Conservation (phyloP, 768 basidiomycete species). For the Termitomyces sp. region DNA sequence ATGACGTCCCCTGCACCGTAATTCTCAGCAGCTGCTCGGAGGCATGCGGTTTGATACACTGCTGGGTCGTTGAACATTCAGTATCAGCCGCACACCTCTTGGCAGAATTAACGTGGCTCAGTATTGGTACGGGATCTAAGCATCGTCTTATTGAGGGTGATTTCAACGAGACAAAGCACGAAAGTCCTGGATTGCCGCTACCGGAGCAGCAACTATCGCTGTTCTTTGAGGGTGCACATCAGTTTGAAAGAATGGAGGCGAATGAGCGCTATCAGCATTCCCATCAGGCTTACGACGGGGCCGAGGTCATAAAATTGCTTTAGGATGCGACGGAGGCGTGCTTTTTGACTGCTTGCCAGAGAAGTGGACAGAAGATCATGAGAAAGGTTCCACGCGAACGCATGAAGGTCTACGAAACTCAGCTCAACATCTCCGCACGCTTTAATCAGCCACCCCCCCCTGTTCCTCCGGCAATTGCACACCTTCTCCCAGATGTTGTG, state of each 20-base stretch:
- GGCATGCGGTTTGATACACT: constrained; percentile 52
- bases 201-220: constrained; percentile 7
- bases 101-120: constrained; percentile 30
- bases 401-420: constrained; percentile 93
- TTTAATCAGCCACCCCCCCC: constrained; percentile 95
- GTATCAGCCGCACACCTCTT: constrained; percentile 38
- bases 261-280: constrained; percentile 39
- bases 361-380: constrained; percentile 42
- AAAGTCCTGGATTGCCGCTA: constrained; percentile 10
- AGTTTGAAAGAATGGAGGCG: constrained; percentile 27
- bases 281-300: constrained; percentile 37
- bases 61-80: constrained; percentile 29
- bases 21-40: constrained; percentile 57
- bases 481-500: constrained; percentile 87
- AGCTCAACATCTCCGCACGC: constrained; percentile 82
- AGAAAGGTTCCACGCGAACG: constrained; percentile 62
- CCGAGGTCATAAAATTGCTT: constrained; percentile 49
- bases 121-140: constrained; percentile 54
- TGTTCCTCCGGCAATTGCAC: constrained; percentile 84
- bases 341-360: constrained; percentile 30
- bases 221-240: not conserved
- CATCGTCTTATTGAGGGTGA: constrained; percentile 37
- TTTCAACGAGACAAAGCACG: constrained; percentile 44
- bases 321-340: constrained; percentile 25
- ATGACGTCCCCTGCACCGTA: constrained; percentile 29